Evolutionary conservation across 2,329 filamentous ascomycete genomes (phyloP).

Genomic region (Phyllosticta citrichinensis): DNA sequence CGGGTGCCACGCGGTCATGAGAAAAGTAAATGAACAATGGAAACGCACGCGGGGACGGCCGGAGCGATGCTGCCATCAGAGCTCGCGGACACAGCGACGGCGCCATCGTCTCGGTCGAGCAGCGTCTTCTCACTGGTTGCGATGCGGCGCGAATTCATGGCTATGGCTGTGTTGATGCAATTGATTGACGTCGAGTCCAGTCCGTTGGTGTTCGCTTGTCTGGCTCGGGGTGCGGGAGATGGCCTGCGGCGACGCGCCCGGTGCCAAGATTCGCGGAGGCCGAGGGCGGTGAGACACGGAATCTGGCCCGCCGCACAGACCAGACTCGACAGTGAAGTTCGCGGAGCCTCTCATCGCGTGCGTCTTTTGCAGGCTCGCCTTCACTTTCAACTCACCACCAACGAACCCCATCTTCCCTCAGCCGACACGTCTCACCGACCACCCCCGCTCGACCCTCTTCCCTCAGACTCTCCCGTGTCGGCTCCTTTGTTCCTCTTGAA

Average conservation of each 20-base stretch:
- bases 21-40: not conserved
- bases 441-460: not conserved
- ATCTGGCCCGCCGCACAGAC: not conserved
- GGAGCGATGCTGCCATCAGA: conserved; percentile 65
- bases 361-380: not conserved
- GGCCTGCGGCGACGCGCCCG: no score
- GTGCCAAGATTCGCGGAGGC: not conserved
- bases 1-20: not conserved
- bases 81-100: conserved; percentile 12
- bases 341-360: not conserved
- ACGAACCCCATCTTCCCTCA: not conserved
- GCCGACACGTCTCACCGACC: not conserved
- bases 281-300: not conserved
- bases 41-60: conserved; percentile 66
- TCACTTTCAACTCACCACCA: not conserved
- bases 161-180: conserved; percentile 16
- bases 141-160: conserved; percentile 62
- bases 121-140: conserved; percentile 56
- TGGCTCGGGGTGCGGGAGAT: not conserved
- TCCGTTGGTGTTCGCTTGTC: not conserved
- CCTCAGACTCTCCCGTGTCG: not conserved
- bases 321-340: not conserved
- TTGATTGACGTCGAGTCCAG: not conserved
- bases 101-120: conserved; percentile 35
- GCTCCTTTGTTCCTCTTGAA: not conserved